A percentile compares a stretch with the other conserved stretches of the same genome.
phyloP scores from a whole-genome alignment of 257 asterid species.

The Solanum sitiens region DNA sequence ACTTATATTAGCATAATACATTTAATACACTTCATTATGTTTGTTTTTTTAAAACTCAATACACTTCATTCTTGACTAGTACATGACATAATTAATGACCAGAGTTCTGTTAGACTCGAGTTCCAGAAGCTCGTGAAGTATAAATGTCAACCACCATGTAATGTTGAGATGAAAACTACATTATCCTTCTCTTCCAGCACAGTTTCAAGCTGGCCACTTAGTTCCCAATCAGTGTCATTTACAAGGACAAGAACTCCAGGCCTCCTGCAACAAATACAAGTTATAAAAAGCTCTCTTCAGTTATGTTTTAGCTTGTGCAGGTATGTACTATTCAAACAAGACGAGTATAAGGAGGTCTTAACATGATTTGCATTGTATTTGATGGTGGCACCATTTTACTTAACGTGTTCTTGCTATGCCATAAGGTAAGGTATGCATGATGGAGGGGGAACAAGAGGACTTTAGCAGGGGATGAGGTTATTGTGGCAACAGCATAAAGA shows the following conservation, averaged over 20 bases:
- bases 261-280: constrained; percentile 40
- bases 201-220: constrained; percentile 84
- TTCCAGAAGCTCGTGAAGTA: neutral
- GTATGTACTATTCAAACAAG: neutral
- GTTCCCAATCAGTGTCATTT: constrained; percentile 87
- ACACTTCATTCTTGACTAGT: neutral
- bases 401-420: neutral
- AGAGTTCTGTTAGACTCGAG: neutral
- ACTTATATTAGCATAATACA: neutral
- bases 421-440: neutral
- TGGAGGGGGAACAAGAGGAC: neutral
- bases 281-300: neutral
- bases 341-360: neutral
- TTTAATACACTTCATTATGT: neutral
- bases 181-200: constrained; percentile 67
- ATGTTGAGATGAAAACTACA: constrained; percentile 82
- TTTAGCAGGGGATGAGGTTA: neutral
- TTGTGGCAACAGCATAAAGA: neutral
- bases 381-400: neutral
- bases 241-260: constrained; percentile 88
- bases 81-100: neutral
- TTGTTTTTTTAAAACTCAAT: neutral
- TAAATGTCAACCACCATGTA: constrained; percentile 68
- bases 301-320: neutral
- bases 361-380: neutral